phyloP scores from a whole-genome alignment of 768 basidiomycete genomes.

The Rhodotorula taiwanensis region DNA sequence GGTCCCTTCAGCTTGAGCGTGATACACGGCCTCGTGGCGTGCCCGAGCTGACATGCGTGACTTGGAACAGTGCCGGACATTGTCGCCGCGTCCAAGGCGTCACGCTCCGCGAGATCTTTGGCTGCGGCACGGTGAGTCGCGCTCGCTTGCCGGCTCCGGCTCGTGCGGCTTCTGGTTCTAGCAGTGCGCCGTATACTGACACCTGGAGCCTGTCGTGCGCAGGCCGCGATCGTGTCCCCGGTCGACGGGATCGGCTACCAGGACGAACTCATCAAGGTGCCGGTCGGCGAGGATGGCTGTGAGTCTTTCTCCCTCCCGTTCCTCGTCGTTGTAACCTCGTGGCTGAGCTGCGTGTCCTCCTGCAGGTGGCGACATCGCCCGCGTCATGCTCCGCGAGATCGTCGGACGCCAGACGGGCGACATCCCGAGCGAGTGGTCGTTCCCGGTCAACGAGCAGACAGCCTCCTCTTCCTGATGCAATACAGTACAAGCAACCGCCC shows the following conservation, averaged over 20 bases:
- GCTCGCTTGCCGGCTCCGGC: too few species aligned
- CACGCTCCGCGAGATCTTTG: constrained; percentile 70
- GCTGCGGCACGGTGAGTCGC: constrained; percentile 58
- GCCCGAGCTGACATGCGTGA: too few species aligned
- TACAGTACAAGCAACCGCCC: too few species aligned
- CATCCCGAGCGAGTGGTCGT: constrained; percentile 35
- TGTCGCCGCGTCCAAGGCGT: constrained; percentile 51
- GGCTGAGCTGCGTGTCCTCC: too few species aligned
- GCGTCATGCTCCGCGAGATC: constrained; percentile 64
- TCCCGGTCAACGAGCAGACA: constrained; percentile 21
- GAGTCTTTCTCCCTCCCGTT: too few species aligned
- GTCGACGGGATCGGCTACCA: constrained; percentile 69
- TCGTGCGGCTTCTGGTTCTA: too few species aligned
- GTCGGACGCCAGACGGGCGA: constrained; percentile 55
- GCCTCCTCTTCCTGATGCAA: too few species aligned
- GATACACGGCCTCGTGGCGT: too few species aligned
- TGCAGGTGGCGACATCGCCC: constrained; percentile 55
- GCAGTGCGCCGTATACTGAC: too few species aligned
- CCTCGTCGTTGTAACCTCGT: too few species aligned
- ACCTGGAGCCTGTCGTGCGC: too few species aligned
- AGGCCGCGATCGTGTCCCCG: constrained; percentile 65
- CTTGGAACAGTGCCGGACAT: constrained; percentile 53
- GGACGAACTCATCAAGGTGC: constrained; percentile 50
- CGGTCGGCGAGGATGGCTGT: constrained; percentile 31
- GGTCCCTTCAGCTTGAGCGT: too few species aligned